phyloP scores from a whole-genome alignment of 1,284 basidiomycete genomes.

The Paramarasmius palmivorus region DNA sequence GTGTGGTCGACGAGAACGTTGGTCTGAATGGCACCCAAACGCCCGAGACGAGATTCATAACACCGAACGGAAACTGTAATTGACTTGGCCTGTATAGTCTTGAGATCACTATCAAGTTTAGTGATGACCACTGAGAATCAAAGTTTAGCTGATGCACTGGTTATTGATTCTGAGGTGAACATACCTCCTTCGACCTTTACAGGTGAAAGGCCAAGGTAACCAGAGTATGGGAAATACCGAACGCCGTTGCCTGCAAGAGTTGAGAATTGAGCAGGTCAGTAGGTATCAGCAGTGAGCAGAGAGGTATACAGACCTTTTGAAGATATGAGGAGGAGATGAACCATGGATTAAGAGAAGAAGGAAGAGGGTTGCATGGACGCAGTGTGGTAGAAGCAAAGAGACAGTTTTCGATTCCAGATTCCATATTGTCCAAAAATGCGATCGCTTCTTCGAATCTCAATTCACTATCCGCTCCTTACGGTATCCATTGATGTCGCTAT shows the following conservation, averaged over 20 bases:
- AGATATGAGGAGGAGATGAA: slow-evolving; percentile 62
- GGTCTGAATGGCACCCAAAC: slow-evolving; percentile 53
- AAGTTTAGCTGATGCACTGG: slow-evolving; percentile 11
- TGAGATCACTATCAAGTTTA: slow-evolving; percentile 68
- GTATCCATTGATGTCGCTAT: no score
- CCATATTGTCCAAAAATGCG: no score
- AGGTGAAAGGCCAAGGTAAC: slow-evolving; percentile 79
- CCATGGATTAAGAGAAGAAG: slow-evolving; percentile 45
- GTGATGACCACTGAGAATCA: slow-evolving; percentile 58
- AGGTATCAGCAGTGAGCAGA: slow-evolving; percentile 19
- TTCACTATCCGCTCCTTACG: no score
- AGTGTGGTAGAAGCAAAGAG: slow-evolving; percentile 27
- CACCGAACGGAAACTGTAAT: slow-evolving; percentile 72
- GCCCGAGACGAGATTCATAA: slow-evolving; percentile 71
- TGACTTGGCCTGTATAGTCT: slow-evolving; percentile 60
- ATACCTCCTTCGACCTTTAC: slow-evolving; percentile 74
- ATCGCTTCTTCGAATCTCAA: no score
- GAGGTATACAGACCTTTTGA: slow-evolving; percentile 35
- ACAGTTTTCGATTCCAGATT: slow-evolving; percentile 17
- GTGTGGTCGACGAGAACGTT: slow-evolving; percentile 68
- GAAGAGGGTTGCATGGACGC: no score
- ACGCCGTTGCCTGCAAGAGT: slow-evolving; percentile 57
- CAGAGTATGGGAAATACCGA: slow-evolving; percentile 72
- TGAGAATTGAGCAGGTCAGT: slow-evolving; percentile 14
- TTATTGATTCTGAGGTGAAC: slow-evolving; percentile 27